These are phyloP conservation scores for Carex littledalei DNA, from an alignment of 176 grass and related monocot genomes.

Conservation along the genomic window DNA sequence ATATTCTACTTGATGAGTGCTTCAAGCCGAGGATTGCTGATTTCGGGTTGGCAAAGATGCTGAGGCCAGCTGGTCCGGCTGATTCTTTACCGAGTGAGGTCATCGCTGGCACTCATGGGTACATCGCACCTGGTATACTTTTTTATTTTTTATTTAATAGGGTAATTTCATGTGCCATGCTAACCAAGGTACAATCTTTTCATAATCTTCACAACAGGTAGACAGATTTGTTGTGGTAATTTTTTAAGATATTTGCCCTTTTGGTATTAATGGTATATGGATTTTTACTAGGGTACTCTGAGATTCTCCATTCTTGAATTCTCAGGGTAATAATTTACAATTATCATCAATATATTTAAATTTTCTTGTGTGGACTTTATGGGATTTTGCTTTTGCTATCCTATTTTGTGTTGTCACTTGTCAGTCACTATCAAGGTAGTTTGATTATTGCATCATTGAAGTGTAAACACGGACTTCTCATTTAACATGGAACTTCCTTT, in stretches of 20 bases:
- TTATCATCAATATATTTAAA: not conserved
- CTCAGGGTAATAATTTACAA: not conserved
- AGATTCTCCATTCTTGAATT: not conserved
- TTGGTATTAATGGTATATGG: not conserved
- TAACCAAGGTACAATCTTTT: not conserved
- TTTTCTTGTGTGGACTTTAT: not conserved
- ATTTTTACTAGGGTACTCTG: not conserved
- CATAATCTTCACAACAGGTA: not conserved
- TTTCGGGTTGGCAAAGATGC: slow-evolving; percentile 87
- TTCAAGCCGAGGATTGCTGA: slow-evolving; percentile 82
- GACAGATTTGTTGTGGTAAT: not conserved
- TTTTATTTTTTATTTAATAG: not conserved
- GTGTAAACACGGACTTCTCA: not conserved
- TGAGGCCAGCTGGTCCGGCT: not conserved
- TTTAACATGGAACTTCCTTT: slow-evolving; percentile 5
- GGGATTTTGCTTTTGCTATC: not conserved
- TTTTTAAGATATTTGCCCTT: not conserved
- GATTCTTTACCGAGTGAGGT: slow-evolving; percentile 21
- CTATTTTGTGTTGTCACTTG: not conserved
- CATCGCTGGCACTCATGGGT: slow-evolving; percentile 76
- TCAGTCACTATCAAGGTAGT: not conserved
- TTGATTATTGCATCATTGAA: not conserved
- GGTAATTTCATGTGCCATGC: not conserved
- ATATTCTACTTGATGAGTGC: slow-evolving; percentile 86
- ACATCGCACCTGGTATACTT: slow-evolving; percentile 66